phyloP scores from a whole-genome alignment of 176 grass and related monocot genomes.

The Rhipidocladum racemiflorum region DNA sequence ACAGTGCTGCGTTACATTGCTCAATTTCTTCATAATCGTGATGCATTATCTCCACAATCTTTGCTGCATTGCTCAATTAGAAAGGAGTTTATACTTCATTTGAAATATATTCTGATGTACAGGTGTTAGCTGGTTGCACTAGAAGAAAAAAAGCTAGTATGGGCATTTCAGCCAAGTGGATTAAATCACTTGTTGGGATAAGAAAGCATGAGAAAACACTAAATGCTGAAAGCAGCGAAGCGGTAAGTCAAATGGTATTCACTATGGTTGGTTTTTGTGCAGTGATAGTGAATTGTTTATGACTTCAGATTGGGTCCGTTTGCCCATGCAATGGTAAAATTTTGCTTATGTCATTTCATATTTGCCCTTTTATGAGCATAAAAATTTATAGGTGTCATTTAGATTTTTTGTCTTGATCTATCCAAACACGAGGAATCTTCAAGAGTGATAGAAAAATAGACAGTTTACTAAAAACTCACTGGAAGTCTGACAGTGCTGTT shows the following conservation, averaged over 20 bases:
- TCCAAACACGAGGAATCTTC: slow-evolving; percentile 3
- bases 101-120: neutral
- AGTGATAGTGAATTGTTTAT: neutral
- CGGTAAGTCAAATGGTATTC: slow-evolving; percentile 45
- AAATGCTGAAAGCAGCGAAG: slow-evolving; percentile 47
- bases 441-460: neutral
- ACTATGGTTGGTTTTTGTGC: neutral
- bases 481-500: neutral
- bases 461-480: neutral
- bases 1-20: neutral
- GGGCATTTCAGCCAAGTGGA: slow-evolving; percentile 89
- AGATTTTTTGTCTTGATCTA: neutral
- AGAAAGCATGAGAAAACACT: slow-evolving; percentile 52
- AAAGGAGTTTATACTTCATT: neutral
- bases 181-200: slow-evolving; percentile 81
- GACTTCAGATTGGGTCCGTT: neutral
- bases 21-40: neutral
- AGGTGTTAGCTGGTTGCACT: slow-evolving; percentile 22
- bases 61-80: neutral
- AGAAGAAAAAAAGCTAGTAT: neutral
- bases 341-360: neutral
- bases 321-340: neutral
- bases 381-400: neutral
- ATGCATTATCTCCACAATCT: neutral
- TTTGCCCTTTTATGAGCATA: neutral